Percentiles rank a stretch among this genome's conserved stretches.
Conservation (phyloP, 768 basidiomycete species). For the Kondoa malvinella region DNA sequence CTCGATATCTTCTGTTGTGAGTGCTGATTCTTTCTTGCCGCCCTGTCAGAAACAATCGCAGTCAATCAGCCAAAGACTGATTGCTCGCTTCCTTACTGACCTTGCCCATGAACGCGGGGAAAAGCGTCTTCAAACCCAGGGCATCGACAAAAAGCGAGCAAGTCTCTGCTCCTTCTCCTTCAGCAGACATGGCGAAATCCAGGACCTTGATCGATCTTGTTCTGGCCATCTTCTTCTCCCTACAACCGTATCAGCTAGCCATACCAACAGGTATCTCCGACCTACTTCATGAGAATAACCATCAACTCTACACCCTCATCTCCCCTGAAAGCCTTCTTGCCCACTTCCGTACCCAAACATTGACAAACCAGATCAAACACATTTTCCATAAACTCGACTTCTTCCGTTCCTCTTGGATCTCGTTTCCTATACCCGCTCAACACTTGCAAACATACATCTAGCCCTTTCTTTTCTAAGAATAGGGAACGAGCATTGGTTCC, state of each 20-base stretch:
- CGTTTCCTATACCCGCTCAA: constrained; percentile 62
- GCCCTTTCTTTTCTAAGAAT: constrained; percentile 34
- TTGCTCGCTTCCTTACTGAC: constrained; percentile 33
- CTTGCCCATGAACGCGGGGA: constrained; percentile 87
- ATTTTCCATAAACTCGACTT: constrained; percentile 97
- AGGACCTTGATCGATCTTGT: constrained; percentile 76
- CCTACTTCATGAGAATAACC: constrained; percentile 93
- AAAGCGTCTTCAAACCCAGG: constrained; percentile 72
- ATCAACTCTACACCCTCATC: constrained; percentile 91
- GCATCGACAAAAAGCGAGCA: constrained; percentile 79
- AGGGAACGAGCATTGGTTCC: constrained; percentile 58
- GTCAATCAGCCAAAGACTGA: neutral
- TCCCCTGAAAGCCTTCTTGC: constrained; percentile 66
- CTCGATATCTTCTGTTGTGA: constrained; percentile 51
- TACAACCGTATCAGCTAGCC: constrained; percentile 28
- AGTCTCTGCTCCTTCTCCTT: constrained; percentile 43
- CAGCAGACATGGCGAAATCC: constrained; percentile 64
- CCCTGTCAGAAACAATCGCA: constrained; percentile 29
- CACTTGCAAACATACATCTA: constrained; percentile 17
- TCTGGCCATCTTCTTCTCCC: constrained; percentile 64
- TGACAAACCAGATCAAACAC: constrained; percentile 81
- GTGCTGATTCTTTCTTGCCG: constrained; percentile 49
- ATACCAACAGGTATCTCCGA: constrained; percentile 10
- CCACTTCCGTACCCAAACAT: constrained; percentile 50
- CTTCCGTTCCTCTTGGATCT: constrained; percentile 67